A percentile compares a stretch with the other conserved stretches of the same genome.
These are phyloP conservation scores for Caloboletus inedulis DNA, from an alignment of 1,284 basidiomycete genomes.

Conservation along the genomic window DNA sequence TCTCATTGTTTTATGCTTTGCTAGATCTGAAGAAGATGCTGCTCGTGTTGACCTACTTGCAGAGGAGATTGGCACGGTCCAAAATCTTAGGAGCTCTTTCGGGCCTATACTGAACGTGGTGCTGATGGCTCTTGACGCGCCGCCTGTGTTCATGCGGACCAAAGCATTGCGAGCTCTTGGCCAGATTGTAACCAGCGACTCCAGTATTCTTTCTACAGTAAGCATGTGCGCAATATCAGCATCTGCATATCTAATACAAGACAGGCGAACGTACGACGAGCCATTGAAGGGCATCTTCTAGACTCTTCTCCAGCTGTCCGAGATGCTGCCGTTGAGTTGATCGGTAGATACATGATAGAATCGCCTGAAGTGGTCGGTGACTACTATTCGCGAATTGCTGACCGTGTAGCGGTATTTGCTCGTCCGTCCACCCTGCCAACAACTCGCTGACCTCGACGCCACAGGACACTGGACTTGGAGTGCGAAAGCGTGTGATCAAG, in stretches of 20 bases:
- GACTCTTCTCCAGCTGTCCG: conserved; percentile 92
- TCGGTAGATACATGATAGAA: conserved; percentile 92
- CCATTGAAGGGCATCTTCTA: conserved; percentile 85
- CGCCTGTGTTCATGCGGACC: conserved; percentile 83
- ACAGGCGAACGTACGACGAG: conserved; percentile 70
- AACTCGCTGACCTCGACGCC: not conserved
- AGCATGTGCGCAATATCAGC: conserved; percentile 24
- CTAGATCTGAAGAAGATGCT: conserved; percentile 65
- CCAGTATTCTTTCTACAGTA: conserved; percentile 75
- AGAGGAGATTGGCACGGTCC: conserved; percentile 73
- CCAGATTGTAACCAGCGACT: conserved; percentile 81
- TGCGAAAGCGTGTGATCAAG: conserved; percentile 94
- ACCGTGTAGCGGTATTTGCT: conserved; percentile 75
- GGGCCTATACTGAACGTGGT: conserved; percentile 77
- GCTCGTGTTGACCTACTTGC: conserved; percentile 63
- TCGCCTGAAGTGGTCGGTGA: conserved; percentile 79
- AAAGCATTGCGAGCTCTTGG: conserved; percentile 87
- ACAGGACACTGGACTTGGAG: conserved; percentile 88
- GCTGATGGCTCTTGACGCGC: conserved; percentile 72
- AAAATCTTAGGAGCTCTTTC: conserved; percentile 73
- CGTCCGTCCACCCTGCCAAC: not conserved
- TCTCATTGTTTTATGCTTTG: conserved; percentile 10
- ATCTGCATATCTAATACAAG: conserved; percentile 5
- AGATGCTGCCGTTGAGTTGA: conserved; percentile 92
- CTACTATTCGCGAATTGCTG: conserved; percentile 84